Evolutionary conservation across 768 basidiomycete species (phyloP).

Genomic region (Boletus rubescentipes): DNA sequence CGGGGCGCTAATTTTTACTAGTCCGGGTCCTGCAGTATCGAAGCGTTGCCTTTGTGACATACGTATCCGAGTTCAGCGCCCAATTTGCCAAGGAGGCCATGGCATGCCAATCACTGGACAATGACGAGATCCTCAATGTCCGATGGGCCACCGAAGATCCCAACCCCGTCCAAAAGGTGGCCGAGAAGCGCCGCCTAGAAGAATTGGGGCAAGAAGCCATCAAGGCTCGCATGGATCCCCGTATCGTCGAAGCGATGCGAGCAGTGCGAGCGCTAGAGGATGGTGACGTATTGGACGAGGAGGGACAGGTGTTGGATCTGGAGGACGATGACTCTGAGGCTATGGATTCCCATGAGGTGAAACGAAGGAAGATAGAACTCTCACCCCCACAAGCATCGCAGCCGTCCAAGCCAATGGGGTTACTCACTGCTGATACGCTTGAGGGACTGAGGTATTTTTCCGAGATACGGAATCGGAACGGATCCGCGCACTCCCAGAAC

Average conservation of each 20-base stretch:
- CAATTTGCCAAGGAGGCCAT: conserved; percentile 99
- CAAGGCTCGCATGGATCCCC: conserved; percentile 77
- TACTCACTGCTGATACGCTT: conserved; percentile 82
- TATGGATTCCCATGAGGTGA: conserved; percentile 35
- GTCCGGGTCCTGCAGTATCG: conserved; percentile 93
- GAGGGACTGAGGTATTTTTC: conserved; percentile 92
- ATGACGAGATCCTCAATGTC: conserved; percentile 97
- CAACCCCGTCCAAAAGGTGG: conserved; percentile 85
- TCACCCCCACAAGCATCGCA: conserved; percentile 30
- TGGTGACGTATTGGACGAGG: conserved; percentile 45
- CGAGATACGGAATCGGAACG: conserved; percentile 75
- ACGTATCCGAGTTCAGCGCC: conserved; percentile 78
- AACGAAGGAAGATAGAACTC: conserved; percentile 35
- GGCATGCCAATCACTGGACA: conserved; percentile 97
- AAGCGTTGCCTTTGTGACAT: conserved; percentile 96
- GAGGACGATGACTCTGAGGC: conserved; percentile 37
- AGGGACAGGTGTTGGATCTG: conserved; percentile 33
- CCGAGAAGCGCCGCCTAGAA: conserved; percentile 81
- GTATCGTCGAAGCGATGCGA: conserved; percentile 86
- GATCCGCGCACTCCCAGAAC: conserved; percentile 20
- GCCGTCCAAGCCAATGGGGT: conserved; percentile 45
- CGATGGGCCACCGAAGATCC: conserved; percentile 99
- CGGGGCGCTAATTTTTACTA: conserved; percentile 25
- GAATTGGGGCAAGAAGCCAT: conserved; percentile 87
- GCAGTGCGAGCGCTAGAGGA: conserved; percentile 88